phyloP scores from a whole-genome alignment of 305 asterid species.

The Fraxinus xanthoxyloides region DNA sequence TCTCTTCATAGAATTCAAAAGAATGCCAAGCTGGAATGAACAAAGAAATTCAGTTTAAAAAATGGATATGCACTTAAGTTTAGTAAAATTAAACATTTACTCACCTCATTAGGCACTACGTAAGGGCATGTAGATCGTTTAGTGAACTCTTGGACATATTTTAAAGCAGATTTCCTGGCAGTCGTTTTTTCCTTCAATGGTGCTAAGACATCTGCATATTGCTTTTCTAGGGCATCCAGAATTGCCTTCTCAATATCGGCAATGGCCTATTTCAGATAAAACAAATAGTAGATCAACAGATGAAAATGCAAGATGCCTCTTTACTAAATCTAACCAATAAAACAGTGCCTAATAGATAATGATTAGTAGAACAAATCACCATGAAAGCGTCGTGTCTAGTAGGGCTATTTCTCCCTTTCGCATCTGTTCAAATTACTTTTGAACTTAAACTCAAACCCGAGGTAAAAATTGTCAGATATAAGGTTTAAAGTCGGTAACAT shows the following conservation, averaged over 20 bases:
- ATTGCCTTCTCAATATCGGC: conserved; percentile 58
- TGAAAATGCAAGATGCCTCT: conserved; percentile 3
- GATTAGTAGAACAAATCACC: background rate
- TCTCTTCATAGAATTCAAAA: conserved; percentile 52
- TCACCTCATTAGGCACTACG: conserved; percentile 46
- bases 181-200: conserved; percentile 45
- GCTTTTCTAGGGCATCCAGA: conserved; percentile 50
- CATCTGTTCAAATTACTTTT: background rate
- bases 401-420: background rate
- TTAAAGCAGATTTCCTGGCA: conserved; percentile 48
- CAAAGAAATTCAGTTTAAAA: background rate
- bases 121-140: conserved; percentile 41
- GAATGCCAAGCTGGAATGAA: conserved; percentile 45
- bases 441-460: background rate
- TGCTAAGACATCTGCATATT: conserved; percentile 52
- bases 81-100: background rate
- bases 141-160: conserved; percentile 50
- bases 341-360: background rate
- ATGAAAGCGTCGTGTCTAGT: background rate
- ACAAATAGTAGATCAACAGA: background rate
- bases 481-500: background rate
- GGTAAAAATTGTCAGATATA: background rate
- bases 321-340: background rate
- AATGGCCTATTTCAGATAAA: conserved; percentile 36
- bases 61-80: background rate